phyloP scores from a whole-genome alignment of 75 land plant genomes.

The Pinus albicaulis region DNA sequence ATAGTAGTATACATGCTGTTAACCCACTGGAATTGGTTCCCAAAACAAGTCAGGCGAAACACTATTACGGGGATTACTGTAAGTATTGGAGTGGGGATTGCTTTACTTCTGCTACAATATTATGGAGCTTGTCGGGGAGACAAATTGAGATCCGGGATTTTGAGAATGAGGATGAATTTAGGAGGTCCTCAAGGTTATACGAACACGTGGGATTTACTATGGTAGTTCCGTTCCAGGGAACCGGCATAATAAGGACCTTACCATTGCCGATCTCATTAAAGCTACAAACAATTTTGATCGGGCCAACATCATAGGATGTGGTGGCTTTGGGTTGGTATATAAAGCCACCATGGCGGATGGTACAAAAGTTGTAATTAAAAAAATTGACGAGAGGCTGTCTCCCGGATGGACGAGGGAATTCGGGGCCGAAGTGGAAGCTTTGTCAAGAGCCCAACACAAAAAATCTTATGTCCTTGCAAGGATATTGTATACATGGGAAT shows the following conservation, averaged over 20 bases:
- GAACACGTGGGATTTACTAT: constrained; percentile 30
- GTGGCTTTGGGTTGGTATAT: constrained; percentile 74
- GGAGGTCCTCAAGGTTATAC: constrained; percentile 19
- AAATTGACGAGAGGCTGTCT: constrained; percentile 68
- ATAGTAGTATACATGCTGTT: neutral
- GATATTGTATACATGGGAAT: constrained; percentile 50
- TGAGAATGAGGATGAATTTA: constrained; percentile 27
- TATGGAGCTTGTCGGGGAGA: constrained; percentile 33
- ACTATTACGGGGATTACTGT: constrained; percentile 45
- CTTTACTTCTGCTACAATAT: constrained; percentile 30
- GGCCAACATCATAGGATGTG: constrained; percentile 74
- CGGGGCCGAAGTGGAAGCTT: constrained; percentile 66
- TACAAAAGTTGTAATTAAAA: constrained; percentile 63
- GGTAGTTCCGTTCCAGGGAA: constrained; percentile 46
- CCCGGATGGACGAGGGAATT: constrained; percentile 75
- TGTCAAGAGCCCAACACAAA: constrained; percentile 70
- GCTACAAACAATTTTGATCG: constrained; percentile 68
- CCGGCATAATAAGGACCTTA: constrained; percentile 36
- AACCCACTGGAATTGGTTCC: neutral
- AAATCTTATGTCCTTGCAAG: constrained; percentile 69
- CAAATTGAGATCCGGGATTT: constrained; percentile 19
- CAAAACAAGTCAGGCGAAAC: constrained; percentile 13
- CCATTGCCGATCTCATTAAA: constrained; percentile 45
- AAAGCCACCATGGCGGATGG: constrained; percentile 55
- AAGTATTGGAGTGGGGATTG: constrained; percentile 33